phyloP scores from a whole-genome alignment of 2,329 filamentous ascomycete genomes.

The Trichophyton equinum region DNA sequence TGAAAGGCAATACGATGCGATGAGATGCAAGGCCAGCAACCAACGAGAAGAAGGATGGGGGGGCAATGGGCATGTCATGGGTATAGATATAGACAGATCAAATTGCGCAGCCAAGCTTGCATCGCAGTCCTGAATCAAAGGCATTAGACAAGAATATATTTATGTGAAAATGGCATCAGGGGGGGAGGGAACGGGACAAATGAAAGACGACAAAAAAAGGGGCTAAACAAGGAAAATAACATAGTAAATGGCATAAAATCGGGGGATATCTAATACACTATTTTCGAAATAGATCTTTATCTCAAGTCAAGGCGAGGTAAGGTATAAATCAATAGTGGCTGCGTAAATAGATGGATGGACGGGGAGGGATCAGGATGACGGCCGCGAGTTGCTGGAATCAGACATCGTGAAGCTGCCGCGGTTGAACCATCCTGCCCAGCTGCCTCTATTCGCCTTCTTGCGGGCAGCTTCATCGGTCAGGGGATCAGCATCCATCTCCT shows the following conservation, averaged over 20 bases:
- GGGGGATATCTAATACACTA: neutral
- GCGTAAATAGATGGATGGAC: neutral
- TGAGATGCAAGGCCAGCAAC: neutral
- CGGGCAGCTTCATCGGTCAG: slow-evolving; percentile 32
- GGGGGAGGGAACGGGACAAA: neutral
- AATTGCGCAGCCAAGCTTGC: neutral
- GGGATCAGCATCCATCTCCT: slow-evolving; percentile 25
- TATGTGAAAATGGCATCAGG: neutral
- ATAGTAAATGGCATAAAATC: neutral
- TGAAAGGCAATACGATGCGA: neutral
- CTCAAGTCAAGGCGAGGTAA: no score
- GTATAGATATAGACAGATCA: neutral
- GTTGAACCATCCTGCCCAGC: slow-evolving; percentile 37
- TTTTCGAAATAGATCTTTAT: neutral
- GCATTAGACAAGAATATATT: neutral
- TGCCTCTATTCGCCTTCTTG: slow-evolving; percentile 35
- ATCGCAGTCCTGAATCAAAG: neutral
- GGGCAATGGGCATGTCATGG: neutral
- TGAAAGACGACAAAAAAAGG: neutral
- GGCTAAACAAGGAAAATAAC: neutral
- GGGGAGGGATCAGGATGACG: neutral
- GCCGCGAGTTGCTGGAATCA: neutral
- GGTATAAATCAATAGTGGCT: neutral
- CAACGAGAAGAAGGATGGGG: no score
- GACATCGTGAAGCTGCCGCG: slow-evolving; percentile 16